Evolutionary conservation across 495 filamentous ascomycete genomes (phyloP).

Genomic region (Talaromyces nanjingensis): DNA sequence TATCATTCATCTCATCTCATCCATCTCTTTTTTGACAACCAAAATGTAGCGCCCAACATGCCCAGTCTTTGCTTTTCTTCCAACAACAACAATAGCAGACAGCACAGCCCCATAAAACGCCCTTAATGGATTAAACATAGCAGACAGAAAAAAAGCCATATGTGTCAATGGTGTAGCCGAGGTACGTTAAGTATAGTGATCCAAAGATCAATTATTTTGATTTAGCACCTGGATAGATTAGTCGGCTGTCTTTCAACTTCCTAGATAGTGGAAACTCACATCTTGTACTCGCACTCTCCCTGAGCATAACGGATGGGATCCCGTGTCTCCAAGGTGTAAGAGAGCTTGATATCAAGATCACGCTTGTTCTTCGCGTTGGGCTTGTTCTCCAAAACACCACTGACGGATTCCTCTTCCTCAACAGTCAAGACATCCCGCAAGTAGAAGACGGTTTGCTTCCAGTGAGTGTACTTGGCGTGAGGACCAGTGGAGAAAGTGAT

Average conservation of each 20-base stretch:
- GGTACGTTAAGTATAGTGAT: background rate
- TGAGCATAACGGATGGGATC: conserved; percentile 61
- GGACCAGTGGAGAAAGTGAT: conserved; percentile 80
- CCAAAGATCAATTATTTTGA: background rate
- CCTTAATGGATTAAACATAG: background rate
- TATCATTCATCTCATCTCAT: conserved; percentile 22
- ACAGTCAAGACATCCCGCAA: conserved; percentile 78
- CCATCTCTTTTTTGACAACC: conserved; percentile 14
- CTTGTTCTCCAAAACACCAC: conserved; percentile 66
- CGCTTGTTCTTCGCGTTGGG: conserved; percentile 92
- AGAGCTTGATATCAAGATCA: conserved; percentile 85
- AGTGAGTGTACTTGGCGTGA: conserved; percentile 88
- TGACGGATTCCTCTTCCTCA: conserved; percentile 66
- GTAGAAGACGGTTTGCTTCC: conserved; percentile 94
- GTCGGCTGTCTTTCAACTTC: conserved; percentile 1
- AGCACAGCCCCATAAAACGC: conserved; percentile 10
- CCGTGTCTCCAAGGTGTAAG: conserved; percentile 70
- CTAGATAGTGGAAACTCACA: conserved; percentile 46
- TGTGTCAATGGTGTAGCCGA: background rate
- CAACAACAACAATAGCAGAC: conserved; percentile 10
- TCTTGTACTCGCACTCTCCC: conserved; percentile 78
- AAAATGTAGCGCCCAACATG: conserved; percentile 10
- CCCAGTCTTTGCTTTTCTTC: conserved; percentile 22
- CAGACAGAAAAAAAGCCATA: conserved; percentile 11
- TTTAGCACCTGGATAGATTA: conserved; percentile 41